Conservation (phyloP, 768 basidiomycete genomes). For the Pleurotus sapidus region DNA sequence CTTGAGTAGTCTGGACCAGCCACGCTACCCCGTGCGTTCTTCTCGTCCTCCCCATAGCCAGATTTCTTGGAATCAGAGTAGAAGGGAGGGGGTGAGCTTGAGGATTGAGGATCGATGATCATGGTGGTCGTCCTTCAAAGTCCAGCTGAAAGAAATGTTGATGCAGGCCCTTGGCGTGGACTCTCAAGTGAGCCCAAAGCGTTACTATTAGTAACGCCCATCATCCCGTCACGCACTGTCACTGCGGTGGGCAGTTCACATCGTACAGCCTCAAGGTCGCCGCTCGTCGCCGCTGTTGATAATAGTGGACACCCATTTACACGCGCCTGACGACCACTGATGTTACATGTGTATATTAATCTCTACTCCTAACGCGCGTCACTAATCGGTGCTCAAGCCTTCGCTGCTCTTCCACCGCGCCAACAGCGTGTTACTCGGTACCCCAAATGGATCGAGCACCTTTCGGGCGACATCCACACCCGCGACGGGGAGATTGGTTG, state of each 20-base stretch:
- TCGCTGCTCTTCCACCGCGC: constrained; percentile 5
- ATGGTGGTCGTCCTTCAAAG: constrained; percentile 1
- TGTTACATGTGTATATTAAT: neutral
- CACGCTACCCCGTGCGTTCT: neutral
- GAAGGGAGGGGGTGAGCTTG: neutral
- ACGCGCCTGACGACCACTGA: too few relatives aligned
- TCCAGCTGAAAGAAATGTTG: neutral
- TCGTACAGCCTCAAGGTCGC: too few relatives aligned
- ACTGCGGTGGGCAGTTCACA: too few relatives aligned
- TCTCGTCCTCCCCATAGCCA: neutral
- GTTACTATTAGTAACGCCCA: too few relatives aligned
- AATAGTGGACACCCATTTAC: too few relatives aligned
- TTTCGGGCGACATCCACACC: constrained; percentile 4
- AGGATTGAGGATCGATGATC: constrained; percentile 1
- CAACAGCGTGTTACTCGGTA: constrained; percentile 4
- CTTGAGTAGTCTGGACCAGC: constrained; percentile 1
- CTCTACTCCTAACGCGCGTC: neutral
- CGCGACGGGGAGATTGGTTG: constrained; percentile 2
- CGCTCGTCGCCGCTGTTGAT: too few relatives aligned
- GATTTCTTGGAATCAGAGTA: neutral
- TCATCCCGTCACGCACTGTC: too few relatives aligned
- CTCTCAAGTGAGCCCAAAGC: neutral
- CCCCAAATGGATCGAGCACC: constrained; percentile 6
- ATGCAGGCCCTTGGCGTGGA: neutral
- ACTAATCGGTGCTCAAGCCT: neutral